Base-by-base conservation (phyloP, 805 yeast genomes). In the Maudiozyma pseudohumilis region DNA sequence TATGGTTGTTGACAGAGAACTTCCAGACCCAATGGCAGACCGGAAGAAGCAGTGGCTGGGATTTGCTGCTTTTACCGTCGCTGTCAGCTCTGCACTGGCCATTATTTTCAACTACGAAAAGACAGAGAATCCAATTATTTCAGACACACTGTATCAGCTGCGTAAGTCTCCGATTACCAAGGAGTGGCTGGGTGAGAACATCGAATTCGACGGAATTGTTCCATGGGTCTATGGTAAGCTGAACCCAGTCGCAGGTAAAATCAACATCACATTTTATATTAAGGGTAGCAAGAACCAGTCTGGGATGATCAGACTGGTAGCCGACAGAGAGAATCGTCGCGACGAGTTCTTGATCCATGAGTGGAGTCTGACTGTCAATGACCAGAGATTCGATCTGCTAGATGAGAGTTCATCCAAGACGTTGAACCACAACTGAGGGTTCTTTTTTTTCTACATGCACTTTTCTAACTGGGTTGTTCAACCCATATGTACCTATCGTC, bases 101-200 rank as follows among this genome's bases (percentile, higher is more conserved):
- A 70, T 83, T 22, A 83, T 89, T 50, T 80, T 89, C 72, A 88
- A 92, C 66, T 88, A 89, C 61, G 98, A 92, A 58, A 88, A 87
- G 57, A 77, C 87, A 15, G 77, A 82, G 32, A 84, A 95, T 11
- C 96, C 97, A 1, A 73, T 89, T 41, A 81, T 89, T 49, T 74
- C 81, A 29, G 88, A 95, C 6, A 81, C 95, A 4, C 65, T 92
- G 57, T 87, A 85, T 59, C 81, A 85, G 45, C 63, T 89, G 49
- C 74, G 98, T 55, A 70, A 96, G 53, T 80, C 89, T 2, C 67
- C 70, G 8, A 44, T 62, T 31, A 87, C 87, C 9, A 68, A 75
- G 38, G 74, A 72, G 18, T 53, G 63, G 2, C 63, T 89, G 33
- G 97, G 97, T 15, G 74, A 72, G 33, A 77, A 82, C 50, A 82